Conservation (phyloP, 2,329 filamentous ascomycete genomes). For the Colletotrichum zoysiae region DNA sequence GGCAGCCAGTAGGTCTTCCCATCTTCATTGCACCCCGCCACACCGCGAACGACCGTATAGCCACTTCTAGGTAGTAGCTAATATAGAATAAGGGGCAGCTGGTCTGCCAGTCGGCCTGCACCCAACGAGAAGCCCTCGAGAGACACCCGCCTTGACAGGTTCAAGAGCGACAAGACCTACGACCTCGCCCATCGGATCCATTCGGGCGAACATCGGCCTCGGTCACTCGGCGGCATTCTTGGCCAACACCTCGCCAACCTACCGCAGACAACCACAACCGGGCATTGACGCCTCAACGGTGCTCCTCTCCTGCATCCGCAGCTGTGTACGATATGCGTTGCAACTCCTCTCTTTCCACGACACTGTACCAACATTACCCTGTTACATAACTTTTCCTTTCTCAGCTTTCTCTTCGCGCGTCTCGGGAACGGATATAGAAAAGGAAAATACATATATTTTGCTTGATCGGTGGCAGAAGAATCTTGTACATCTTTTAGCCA, state of each 20-base stretch:
- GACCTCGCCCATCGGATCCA: not conserved
- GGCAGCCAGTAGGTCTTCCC: not conserved
- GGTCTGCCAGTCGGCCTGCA: not conserved
- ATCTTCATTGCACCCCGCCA: not conserved
- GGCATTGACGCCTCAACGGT: not conserved
- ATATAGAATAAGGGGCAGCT: not conserved
- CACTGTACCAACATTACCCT: not conserved
- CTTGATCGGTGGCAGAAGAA: not conserved
- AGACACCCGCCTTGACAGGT: conserved; percentile 8
- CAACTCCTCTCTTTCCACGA: not conserved
- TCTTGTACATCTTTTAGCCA: not conserved
- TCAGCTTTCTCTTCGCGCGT: too few relatives aligned
- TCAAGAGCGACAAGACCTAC: conserved; percentile 6
- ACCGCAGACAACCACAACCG: not conserved
- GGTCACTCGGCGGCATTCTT: not conserved
- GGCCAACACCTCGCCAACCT: not conserved
- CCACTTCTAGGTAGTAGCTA: not conserved
- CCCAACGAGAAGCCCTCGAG: conserved; percentile 6
- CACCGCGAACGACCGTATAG: too few relatives aligned
- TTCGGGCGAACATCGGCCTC: not conserved
- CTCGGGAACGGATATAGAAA: not conserved
- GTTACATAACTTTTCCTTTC: not conserved
- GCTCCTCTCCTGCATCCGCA: not conserved
- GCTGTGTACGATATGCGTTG: conserved; percentile 3
- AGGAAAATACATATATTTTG: not conserved